A percentile compares a stretch with the other conserved stretches of the same genome.
phyloP scores from a whole-genome alignment of 306 rosid genomes.

The Heteromeles arbutifolia region DNA sequence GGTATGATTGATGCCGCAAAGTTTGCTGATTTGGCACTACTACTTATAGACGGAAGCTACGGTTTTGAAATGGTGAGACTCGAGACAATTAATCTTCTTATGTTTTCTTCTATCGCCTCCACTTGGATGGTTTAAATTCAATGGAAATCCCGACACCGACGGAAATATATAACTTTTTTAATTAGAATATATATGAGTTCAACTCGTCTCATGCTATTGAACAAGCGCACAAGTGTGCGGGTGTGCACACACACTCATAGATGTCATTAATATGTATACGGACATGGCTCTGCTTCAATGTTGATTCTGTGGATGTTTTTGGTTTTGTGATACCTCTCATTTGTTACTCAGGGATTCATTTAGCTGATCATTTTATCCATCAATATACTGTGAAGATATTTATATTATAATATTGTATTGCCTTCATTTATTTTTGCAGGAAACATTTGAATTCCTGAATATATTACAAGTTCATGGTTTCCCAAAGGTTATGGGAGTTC shows the following conservation, averaged over 20 bases:
- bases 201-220: not conserved
- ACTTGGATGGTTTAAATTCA: not conserved
- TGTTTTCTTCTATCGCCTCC: not conserved
- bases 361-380: not conserved
- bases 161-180: not conserved
- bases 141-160: not conserved
- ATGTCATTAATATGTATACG: not conserved
- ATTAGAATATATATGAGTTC: not conserved
- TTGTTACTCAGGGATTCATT: not conserved
- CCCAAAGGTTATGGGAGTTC: conserved; percentile 96
- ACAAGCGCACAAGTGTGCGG: too few species aligned
- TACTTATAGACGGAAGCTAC: conserved; percentile 88
- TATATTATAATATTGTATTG: not conserved
- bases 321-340: not conserved
- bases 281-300: not conserved
- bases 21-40: conserved; percentile 85
- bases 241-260: not conserved
- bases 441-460: conserved; percentile 93
- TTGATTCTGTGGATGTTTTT: not conserved
- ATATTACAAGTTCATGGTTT: conserved; percentile 89
- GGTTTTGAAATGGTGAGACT: conserved; percentile 90
- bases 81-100: not conserved
- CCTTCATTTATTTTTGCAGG: conserved; percentile 41
- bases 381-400: not conserved
- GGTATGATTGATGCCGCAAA: conserved; percentile 97